Percentiles rank a stretch among this genome's conserved stretches.
Conservation (phyloP, 768 basidiomycete species). For the Hortiboletus campestris region DNA sequence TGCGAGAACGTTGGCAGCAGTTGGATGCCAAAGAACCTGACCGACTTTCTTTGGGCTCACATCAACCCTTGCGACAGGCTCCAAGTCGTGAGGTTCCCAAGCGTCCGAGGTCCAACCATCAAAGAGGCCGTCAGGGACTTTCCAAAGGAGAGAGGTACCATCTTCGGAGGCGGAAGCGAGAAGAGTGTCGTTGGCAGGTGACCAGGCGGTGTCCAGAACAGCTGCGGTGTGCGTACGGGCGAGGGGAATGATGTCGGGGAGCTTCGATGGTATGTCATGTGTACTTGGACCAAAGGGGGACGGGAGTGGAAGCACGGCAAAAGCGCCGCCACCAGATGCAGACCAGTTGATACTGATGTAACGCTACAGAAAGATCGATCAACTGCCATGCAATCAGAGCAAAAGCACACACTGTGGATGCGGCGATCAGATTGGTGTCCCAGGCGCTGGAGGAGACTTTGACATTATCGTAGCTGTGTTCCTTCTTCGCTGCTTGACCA, state of each 20-base stretch:
- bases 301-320: conserved; percentile 87
- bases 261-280: conserved; percentile 62
- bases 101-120: conserved; percentile 83
- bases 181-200: conserved; percentile 86
- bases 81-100: conserved; percentile 82
- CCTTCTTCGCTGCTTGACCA: conserved; percentile 84
- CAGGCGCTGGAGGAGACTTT: conserved; percentile 89
- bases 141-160: conserved; percentile 91
- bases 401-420: conserved; percentile 58
- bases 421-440: conserved; percentile 92
- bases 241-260: conserved; percentile 91
- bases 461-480: conserved; percentile 75
- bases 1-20: conserved; percentile 82
- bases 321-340: conserved; percentile 88
- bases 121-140: conserved; percentile 64
- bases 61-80: conserved; percentile 79
- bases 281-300: conserved; percentile 59
- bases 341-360: conserved; percentile 97
- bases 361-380: conserved; percentile 40
- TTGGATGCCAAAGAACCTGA: conserved; percentile 92
- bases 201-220: conserved; percentile 96
- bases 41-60: conserved; percentile 87
- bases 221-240: conserved; percentile 82
- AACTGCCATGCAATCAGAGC: not conserved
- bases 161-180: conserved; percentile 94